These are phyloP conservation scores for Limnanthes douglasii DNA, from an alignment of 345 rosid species.

Conservation along the genomic window DNA sequence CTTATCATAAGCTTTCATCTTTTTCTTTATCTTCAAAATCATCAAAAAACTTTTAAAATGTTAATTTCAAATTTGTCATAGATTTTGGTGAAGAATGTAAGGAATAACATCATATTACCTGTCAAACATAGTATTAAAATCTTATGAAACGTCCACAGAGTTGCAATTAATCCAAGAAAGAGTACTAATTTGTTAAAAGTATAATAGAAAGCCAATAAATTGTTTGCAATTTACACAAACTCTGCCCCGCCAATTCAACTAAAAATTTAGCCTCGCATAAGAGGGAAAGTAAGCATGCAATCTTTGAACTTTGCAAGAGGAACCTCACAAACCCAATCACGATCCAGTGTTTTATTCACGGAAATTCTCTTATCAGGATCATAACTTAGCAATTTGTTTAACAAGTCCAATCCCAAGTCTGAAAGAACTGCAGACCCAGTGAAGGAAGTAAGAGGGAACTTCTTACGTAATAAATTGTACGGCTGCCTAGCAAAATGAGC, in stretches of 20 bases:
- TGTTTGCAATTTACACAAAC: too few relatives aligned
- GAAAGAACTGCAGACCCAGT: conserved; percentile 63
- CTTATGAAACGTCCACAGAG: too few relatives aligned
- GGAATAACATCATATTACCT: too few relatives aligned
- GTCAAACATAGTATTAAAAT: neutral
- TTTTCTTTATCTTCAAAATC: too few relatives aligned
- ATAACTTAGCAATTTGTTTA: conserved; percentile 45
- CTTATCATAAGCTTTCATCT: too few relatives aligned
- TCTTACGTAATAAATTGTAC: conserved; percentile 59
- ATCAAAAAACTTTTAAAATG: too few relatives aligned
- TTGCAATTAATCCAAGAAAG: too few relatives aligned
- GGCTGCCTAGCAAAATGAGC: conserved; percentile 58
- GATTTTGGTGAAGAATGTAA: too few relatives aligned
- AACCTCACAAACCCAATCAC: conserved; percentile 67
- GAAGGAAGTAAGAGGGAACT: conserved; percentile 63
- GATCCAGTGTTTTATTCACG: conserved; percentile 51
- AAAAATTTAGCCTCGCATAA: conserved; percentile 15
- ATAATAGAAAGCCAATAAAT: too few relatives aligned
- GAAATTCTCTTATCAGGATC: conserved; percentile 54
- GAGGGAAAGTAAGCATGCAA: conserved; percentile 65
- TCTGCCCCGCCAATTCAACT: conserved; percentile 10
- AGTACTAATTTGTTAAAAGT: too few relatives aligned
- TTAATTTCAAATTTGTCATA: too few relatives aligned
- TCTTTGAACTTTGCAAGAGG: conserved; percentile 67
- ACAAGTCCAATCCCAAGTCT: conserved; percentile 65